These are phyloP conservation scores for Chaetomium sp. DNA, from an alignment of 2,329 filamentous ascomycete species.

Conservation along the genomic window DNA sequence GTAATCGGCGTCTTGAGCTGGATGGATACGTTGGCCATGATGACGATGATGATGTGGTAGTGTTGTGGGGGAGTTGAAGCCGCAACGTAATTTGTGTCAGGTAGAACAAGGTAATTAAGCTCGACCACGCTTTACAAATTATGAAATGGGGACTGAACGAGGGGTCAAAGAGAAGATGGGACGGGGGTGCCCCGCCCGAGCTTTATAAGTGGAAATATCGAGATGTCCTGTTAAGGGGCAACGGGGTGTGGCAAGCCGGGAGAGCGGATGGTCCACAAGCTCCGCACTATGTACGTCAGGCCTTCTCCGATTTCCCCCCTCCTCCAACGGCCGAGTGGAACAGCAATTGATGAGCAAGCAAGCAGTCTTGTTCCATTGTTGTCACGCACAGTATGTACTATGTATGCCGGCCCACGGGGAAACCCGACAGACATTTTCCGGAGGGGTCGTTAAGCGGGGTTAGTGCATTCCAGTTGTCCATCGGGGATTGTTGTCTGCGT, in stretches of 20 bases:
- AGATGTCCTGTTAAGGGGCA: background rate
- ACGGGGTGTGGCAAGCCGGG: constrained; percentile 1
- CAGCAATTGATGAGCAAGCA: background rate
- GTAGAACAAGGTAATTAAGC: too few relatives aligned
- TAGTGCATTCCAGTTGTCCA: too few relatives aligned
- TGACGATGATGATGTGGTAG: constrained; percentile 9
- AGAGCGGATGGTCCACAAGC: background rate
- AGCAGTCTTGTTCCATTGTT: constrained; percentile 1
- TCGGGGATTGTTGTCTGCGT: too few relatives aligned
- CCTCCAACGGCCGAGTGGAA: constrained; percentile 10
- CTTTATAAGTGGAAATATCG: constrained; percentile 1
- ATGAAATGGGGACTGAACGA: too few relatives aligned
- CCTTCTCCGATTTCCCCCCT: background rate
- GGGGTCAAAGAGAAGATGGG: background rate
- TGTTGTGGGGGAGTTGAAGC: background rate
- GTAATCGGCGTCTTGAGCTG: constrained; percentile 63
- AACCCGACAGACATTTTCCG: too few relatives aligned
- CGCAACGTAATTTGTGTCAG: too few relatives aligned
- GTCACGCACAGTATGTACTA: too few relatives aligned
- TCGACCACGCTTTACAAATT: too few relatives aligned
- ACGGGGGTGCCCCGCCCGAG: background rate
- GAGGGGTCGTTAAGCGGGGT: too few relatives aligned
- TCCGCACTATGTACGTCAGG: background rate
- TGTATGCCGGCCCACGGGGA: too few relatives aligned
- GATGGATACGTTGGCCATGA: constrained; percentile 33